Percentiles rank a stretch among this genome's conserved stretches.
Evolutionary conservation across 148 eudicot genomes (phyloP).

Genomic region (Diospyros kaki): DNA sequence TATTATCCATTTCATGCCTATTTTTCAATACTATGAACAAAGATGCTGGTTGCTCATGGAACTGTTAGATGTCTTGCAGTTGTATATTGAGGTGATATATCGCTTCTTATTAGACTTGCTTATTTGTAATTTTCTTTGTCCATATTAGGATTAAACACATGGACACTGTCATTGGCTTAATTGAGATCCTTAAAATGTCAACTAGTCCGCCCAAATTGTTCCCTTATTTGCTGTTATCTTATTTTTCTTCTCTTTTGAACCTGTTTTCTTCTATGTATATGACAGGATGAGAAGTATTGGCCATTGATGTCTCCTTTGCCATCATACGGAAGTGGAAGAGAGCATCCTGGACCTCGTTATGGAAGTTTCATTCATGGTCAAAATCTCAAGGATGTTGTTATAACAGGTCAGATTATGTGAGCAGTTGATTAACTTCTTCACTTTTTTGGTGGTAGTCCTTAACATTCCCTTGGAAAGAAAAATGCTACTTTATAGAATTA

Average conservation of each 20-base stretch:
- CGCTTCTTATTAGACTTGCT: not conserved
- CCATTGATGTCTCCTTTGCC: conserved; percentile 95
- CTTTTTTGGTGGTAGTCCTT: not conserved
- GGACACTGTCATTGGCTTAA: not conserved
- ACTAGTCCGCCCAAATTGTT: not conserved
- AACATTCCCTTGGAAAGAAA: not conserved
- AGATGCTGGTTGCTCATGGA: not conserved
- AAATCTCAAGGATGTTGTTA: conserved; percentile 86
- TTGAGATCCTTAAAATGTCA: not conserved
- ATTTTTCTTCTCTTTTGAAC: conserved; percentile 6
- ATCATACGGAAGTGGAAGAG: conserved; percentile 92
- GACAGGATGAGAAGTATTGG: conserved; percentile 91
- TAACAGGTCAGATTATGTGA: conserved; percentile 58
- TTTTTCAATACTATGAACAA: not conserved
- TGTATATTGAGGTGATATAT: not conserved
- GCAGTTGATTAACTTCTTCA: not conserved
- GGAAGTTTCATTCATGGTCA: conserved; percentile 98
- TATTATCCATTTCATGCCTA: not conserved
- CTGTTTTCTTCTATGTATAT: not conserved
- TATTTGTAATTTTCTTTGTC: conserved; percentile 1
- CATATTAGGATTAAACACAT: not conserved
- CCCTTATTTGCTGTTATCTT: conserved; percentile 2
- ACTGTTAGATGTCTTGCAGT: not conserved
- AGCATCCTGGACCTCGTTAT: conserved; percentile 85
- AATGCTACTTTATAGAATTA: not conserved